Base-by-base conservation (phyloP, 2,329 filamentous ascomycete genomes). In the Botrytis galanthina region DNA sequence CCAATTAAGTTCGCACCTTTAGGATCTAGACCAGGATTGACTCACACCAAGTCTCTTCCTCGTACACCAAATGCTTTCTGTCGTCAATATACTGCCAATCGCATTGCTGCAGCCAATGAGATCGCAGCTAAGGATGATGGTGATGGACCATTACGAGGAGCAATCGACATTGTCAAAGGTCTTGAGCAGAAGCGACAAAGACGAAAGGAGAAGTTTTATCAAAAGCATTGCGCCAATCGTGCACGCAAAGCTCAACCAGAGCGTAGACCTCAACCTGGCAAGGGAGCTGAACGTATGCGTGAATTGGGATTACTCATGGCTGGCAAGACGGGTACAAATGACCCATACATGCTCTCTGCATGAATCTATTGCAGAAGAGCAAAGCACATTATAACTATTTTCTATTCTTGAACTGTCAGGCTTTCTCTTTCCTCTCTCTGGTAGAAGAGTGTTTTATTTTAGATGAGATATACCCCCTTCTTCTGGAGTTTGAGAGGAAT, bases 131-230 rank as follows among this genome's bases (percentile, higher is more conserved):
- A 73, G 75, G 75, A 82, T 76, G 76, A 81, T 78, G 76, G 80
- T 69, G 87, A 91, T 69, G 84, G 89, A 60, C 94, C 96, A 76
- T 88, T 93, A 16, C 92, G 96, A 75, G 94, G 94, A n/a, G 95
- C 96, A 51, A 97, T 99, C 77, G 96, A 98, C 82, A 99, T 98
- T 75, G 93, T 98, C 83, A 97, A 97, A 82, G 96, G 96, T 14
- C 88, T 99, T 1, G 96, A 99, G 84, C 92, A 93, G 83, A 98
- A 97, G 85, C 92, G 95, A 39, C 93, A 96, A 84, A 91, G 96
- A 76, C 92, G 96, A 78, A 94, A 92, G 84, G 95, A 98, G 83
- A 97, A 98, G 83, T 92, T 94, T 80, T 92, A 93, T 81, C 92
- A 95, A 79, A 96, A 97, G 82, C 92, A 95, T 80, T 72, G 71